Percentiles rank a stretch among this genome's conserved stretches.
These are phyloP conservation scores for Malassezia dermatis DNA, from an alignment of 1,284 basidiomycete species.

Conservation along the genomic window DNA sequence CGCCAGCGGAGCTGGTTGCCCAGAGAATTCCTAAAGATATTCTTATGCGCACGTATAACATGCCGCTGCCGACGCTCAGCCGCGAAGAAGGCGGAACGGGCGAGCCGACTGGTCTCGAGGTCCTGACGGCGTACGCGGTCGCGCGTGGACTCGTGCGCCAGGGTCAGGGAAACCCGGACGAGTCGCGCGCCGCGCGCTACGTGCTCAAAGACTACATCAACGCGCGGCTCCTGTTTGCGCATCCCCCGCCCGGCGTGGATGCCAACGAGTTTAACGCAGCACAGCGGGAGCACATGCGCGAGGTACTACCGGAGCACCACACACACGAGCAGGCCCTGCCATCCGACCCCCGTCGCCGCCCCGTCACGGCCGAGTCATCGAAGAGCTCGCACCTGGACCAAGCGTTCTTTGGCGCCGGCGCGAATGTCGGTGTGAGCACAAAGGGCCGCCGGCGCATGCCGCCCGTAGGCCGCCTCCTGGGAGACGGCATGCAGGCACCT, in stretches of 20 bases:
- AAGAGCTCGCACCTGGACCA: slow-evolving; percentile 13
- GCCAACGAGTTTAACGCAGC: slow-evolving; percentile 68
- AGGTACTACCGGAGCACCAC: slow-evolving; percentile 33
- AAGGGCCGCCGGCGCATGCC: slow-evolving; percentile 51
- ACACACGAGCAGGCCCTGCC: slow-evolving; percentile 17
- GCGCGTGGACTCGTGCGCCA: slow-evolving; percentile 78
- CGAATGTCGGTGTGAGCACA: slow-evolving; percentile 53
- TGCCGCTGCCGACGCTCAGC: slow-evolving; percentile 61
- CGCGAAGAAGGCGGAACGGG: slow-evolving; percentile 79
- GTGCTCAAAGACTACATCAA: slow-evolving; percentile 97
- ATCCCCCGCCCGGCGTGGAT: slow-evolving; percentile 60
- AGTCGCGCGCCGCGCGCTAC: slow-evolving; percentile 81
- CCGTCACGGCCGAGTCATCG: slow-evolving; percentile 5
- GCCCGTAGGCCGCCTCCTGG: slow-evolving; percentile 49
- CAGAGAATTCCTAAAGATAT: slow-evolving; percentile 71
- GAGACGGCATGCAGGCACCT: slow-evolving; percentile 32
- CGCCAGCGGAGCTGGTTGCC: slow-evolving; percentile 69
- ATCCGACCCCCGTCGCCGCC: slow-evolving; percentile 18
- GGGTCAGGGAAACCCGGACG: slow-evolving; percentile 93
- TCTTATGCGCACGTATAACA: slow-evolving; percentile 80
- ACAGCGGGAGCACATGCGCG: slow-evolving; percentile 59
- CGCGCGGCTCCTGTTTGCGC: slow-evolving; percentile 80
- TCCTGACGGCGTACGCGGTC: slow-evolving; percentile 72
- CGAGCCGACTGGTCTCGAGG: slow-evolving; percentile 64
- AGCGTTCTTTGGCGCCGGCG: slow-evolving; percentile 65